Percentiles rank a stretch among this genome's conserved stretches.
Conservation (phyloP, 2,329 filamentous ascomycete genomes). For the Decorospora gaudefroyi region DNA sequence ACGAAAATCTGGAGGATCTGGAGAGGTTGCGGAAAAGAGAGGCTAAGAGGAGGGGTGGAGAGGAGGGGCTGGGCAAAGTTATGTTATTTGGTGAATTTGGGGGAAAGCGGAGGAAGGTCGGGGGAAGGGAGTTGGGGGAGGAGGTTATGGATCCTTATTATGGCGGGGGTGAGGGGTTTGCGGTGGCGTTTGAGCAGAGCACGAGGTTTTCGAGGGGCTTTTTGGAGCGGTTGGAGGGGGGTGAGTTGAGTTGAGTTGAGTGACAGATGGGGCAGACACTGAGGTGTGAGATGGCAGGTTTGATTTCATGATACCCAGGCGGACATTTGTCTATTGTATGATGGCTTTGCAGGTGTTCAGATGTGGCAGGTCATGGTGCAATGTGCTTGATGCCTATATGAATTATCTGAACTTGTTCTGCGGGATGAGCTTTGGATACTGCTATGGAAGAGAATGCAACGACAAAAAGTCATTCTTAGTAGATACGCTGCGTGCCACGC, state of each 20-base stretch:
- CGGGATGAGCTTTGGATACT: no score
- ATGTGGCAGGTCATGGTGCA: no score
- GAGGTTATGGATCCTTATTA: constrained; percentile 80
- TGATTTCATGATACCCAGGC: constrained; percentile 37
- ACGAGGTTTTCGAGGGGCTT: constrained; percentile 77
- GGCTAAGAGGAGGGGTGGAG: constrained; percentile 47
- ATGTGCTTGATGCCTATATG: no score
- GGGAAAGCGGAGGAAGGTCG: constrained; percentile 48
- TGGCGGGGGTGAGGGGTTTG: constrained; percentile 46
- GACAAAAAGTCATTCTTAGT: no score
- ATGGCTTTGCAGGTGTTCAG: no score
- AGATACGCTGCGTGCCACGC: no score
- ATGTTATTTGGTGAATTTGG: constrained; percentile 87
- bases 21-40: constrained; percentile 61
- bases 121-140: constrained; percentile 7
- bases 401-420: no score
- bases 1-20: constrained; percentile 75
- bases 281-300: background rate
- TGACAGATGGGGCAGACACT: background rate
- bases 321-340: no score
- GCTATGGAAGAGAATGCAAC: no score
- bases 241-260: constrained; percentile 31
- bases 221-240: constrained; percentile 61
- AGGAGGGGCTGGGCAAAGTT: constrained; percentile 57
- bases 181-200: constrained; percentile 77